Percentiles rank a stretch among this genome's conserved stretches.
These are phyloP conservation scores for Colletotrichum godetiae DNA, from an alignment of 2,329 filamentous ascomycete genomes.

Conservation along the genomic window DNA sequence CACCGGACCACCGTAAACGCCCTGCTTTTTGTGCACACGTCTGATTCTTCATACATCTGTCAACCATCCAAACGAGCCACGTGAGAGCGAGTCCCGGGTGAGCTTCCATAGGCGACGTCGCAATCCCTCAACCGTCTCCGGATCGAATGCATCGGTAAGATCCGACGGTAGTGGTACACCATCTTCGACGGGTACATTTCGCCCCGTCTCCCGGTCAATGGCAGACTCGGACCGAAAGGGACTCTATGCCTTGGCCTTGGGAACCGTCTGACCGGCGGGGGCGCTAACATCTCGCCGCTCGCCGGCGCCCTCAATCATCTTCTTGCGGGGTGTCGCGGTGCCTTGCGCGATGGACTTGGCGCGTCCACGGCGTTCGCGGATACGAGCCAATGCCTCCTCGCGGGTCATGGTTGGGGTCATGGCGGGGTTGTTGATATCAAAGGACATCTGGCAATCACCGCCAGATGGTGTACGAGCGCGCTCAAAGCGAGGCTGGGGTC, in stretches of 20 bases:
- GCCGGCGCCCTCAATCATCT: conserved; percentile 62
- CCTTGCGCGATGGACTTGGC: conserved; percentile 76
- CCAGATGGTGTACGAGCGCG: conserved; percentile 58
- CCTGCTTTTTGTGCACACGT: conserved; percentile 4
- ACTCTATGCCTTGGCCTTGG: conserved; percentile 33
- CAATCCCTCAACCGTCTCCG: neutral
- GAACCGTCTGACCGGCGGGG: conserved; percentile 42
- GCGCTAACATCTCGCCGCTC: conserved; percentile 62
- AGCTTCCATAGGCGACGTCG: conserved; percentile 23
- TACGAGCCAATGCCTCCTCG: conserved; percentile 80
- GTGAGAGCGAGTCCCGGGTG: conserved; percentile 27
- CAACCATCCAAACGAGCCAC: conserved; percentile 18
- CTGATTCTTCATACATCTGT: conserved; percentile 13
- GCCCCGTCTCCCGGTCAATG: neutral
- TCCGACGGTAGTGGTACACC: neutral
- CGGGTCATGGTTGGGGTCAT: conserved; percentile 75
- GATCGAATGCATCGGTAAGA: neutral
- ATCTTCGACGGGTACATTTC: neutral
- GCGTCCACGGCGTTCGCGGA: conserved; percentile 77
- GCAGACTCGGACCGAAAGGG: conserved; percentile 7
- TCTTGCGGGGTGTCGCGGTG: conserved; percentile 69
- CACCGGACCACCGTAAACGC: conserved; percentile 15
- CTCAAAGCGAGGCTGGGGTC: conserved; percentile 53
- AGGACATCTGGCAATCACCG: conserved; percentile 52
- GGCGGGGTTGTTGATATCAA: conserved; percentile 67